Percentiles rank a stretch among this genome's conserved stretches.
phyloP scores from a whole-genome alignment of 2,329 filamentous ascomycete species.

The Ceratocystis cubensis region DNA sequence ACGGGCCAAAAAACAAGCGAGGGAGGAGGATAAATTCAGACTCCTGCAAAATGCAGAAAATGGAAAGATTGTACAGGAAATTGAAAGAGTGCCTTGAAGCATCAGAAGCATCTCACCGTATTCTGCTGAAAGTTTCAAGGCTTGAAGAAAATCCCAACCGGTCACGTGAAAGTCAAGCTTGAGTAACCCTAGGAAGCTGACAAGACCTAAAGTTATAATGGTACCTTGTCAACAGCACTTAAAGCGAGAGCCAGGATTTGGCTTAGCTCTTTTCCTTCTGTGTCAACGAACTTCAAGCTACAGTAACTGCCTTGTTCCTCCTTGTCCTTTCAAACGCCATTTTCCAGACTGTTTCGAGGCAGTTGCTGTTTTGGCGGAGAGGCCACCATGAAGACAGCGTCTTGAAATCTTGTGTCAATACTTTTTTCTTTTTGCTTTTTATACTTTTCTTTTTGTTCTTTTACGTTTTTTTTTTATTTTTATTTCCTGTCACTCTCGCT shows the following conservation, averaged over 20 bases:
- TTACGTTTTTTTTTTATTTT: not conserved
- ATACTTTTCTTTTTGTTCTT: not conserved
- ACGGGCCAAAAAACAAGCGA: not conserved
- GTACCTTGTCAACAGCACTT: not conserved
- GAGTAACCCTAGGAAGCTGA: not conserved
- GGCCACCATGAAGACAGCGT: conserved; percentile 4
- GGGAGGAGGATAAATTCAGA: not conserved
- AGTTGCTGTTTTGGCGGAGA: conserved; percentile 8
- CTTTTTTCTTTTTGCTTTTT: not conserved
- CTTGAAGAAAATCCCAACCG: not conserved
- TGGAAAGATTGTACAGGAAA: not conserved
- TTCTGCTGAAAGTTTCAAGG: not conserved
- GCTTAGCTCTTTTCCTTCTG: not conserved
- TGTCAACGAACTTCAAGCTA: not conserved
- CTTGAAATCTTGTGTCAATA: not conserved
- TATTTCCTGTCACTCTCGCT: not conserved
- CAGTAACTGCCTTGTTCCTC: not conserved
- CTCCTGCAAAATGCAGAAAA: not conserved
- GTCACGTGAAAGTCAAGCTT: not conserved
- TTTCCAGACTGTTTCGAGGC: conserved; percentile 4
- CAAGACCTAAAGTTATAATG: not conserved
- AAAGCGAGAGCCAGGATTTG: not conserved
- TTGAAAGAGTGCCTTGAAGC: not conserved
- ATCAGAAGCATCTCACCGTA: not conserved
- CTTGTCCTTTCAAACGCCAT: not conserved